phyloP scores from a whole-genome alignment of 306 rosid species.

The Chamaecrista fasciculata region DNA sequence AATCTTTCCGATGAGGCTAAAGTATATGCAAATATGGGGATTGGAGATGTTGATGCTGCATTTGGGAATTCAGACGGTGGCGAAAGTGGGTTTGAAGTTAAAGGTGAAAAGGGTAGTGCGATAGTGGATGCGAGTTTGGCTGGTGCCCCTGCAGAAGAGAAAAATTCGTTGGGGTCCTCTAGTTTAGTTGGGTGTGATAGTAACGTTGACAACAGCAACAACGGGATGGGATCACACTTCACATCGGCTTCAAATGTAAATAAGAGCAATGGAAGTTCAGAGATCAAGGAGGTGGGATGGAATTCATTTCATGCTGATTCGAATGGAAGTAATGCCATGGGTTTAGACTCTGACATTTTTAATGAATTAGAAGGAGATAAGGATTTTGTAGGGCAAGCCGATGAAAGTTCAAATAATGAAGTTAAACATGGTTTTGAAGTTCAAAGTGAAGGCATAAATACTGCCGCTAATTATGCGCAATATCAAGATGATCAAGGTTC shows the following conservation, averaged over 20 bases:
- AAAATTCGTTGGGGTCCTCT: conserved; percentile 29
- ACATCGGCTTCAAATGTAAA: conserved; percentile 18
- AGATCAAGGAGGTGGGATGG: conserved; percentile 79
- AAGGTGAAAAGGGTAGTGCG: conserved; percentile 26
- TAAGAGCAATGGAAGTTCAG: conserved; percentile 37
- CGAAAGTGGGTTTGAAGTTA: conserved; percentile 24
- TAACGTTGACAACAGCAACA: conserved; percentile 18
- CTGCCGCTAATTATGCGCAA: conserved; percentile 36
- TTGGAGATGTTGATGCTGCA: conserved; percentile 34
- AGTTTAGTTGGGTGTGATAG: conserved; percentile 30
- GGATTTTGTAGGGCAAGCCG: conserved; percentile 29
- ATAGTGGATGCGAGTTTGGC: conserved; percentile 25
- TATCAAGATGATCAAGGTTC: conserved; percentile 45
- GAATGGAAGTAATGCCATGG: conserved; percentile 51
- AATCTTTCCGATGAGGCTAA: conserved; percentile 54
- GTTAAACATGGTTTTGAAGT: conserved; percentile 35
- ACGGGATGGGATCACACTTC: conserved; percentile 36
- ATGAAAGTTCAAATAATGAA: conserved; percentile 27
- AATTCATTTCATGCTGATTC: conserved; percentile 63
- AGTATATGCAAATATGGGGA: conserved; percentile 50
- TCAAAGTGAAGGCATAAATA: conserved; percentile 35
- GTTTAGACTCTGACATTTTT: conserved; percentile 71
- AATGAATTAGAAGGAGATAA: conserved; percentile 51
- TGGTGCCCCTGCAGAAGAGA: conserved; percentile 36
- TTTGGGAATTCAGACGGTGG: conserved; percentile 36